phyloP scores from a whole-genome alignment of 805 yeast species.

The Saccharomycopsis babjevae region DNA sequence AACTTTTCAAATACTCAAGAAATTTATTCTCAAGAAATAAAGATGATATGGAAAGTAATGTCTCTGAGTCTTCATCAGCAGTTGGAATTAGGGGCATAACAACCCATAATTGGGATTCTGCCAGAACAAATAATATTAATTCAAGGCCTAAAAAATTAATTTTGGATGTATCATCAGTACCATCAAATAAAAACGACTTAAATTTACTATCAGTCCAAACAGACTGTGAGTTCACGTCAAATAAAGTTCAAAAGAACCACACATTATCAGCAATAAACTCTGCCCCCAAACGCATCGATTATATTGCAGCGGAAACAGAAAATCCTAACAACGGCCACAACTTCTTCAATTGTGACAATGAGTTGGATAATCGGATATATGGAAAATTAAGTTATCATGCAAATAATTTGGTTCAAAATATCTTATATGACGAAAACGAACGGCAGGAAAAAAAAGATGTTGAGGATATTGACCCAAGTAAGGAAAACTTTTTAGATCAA shows the following conservation, averaged over 20 bases:
- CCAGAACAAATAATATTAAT: not conserved
- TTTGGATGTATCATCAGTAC: not conserved
- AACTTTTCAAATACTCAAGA: conserved; percentile 14
- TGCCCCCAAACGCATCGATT: too few species aligned
- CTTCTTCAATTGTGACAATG: too few species aligned
- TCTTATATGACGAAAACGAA: too few species aligned
- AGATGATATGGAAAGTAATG: not conserved
- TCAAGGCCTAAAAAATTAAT: not conserved
- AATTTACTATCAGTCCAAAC: too few species aligned
- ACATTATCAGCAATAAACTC: too few species aligned
- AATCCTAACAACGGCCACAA: too few species aligned
- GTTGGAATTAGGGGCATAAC: conserved; percentile 4
- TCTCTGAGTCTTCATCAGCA: not conserved
- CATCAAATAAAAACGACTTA: not conserved
- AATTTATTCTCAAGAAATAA: conserved; percentile 12
- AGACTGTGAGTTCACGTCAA: too few species aligned
- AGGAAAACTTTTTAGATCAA: not conserved
- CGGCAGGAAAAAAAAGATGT: not conserved
- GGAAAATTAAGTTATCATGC: too few species aligned
- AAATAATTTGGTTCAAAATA: too few species aligned
- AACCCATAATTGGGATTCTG: conserved; percentile 8
- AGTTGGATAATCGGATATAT: too few species aligned
- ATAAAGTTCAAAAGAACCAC: too few species aligned
- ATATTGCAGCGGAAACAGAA: too few species aligned
- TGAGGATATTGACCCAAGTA: not conserved